Percentiles rank a stretch among this genome's conserved stretches.
Evolutionary conservation across 306 rosid species (phyloP).

Genomic region (Ochetophila trinervis): DNA sequence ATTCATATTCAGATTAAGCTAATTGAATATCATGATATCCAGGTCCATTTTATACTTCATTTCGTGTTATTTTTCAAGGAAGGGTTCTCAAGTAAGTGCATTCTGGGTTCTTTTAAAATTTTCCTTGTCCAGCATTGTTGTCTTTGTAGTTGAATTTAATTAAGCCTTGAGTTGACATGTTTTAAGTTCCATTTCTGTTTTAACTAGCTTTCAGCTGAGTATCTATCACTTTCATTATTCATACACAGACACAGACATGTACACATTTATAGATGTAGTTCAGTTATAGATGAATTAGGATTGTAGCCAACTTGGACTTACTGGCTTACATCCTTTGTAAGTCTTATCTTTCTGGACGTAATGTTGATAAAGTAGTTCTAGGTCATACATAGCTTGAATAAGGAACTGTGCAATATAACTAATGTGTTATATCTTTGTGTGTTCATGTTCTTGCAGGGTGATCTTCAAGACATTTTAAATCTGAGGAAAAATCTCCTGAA

Average conservation of each 20-base stretch:
- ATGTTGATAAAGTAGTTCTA: constrained; percentile 3
- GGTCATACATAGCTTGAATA: background rate
- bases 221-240: background rate
- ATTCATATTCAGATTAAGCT: constrained; percentile 23
- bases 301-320: background rate
- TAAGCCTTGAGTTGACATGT: background rate
- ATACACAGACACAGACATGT: background rate
- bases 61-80: constrained; percentile 74
- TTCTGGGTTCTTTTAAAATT: background rate
- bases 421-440: constrained; percentile 5
- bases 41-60: constrained; percentile 79
- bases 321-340: background rate
- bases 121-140: constrained; percentile 6
- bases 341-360: background rate
- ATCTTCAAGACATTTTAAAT: constrained; percentile 56
- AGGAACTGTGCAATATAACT: background rate
- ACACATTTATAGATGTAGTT: background rate
- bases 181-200: background rate
- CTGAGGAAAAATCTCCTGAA: constrained; percentile 69
- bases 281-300: background rate
- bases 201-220: background rate
- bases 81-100: constrained; percentile 73
- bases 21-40: constrained; percentile 30
- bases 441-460: constrained; percentile 52
- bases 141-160: background rate